Evolutionary conservation across 148 eudicot genomes (phyloP).

Genomic region (Arbutus unedo): DNA sequence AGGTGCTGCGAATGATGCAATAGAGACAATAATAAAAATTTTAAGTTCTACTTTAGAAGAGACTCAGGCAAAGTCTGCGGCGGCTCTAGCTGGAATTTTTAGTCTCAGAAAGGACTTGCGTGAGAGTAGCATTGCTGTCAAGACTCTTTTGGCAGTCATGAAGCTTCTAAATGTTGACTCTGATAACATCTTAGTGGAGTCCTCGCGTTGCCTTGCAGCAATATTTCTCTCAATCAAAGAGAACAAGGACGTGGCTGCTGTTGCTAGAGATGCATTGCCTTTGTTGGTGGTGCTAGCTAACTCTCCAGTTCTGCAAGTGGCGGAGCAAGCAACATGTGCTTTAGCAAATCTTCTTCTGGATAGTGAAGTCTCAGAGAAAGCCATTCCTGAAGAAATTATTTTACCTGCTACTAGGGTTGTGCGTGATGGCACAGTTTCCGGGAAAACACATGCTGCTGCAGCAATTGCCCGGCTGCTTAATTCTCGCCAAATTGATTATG

Average conservation of each 20-base stretch:
- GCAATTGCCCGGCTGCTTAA: constrained; percentile 81
- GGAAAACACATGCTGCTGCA: constrained; percentile 91
- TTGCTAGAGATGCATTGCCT: constrained; percentile 76
- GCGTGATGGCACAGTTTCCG: constrained; percentile 65
- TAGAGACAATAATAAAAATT: constrained; percentile 81
- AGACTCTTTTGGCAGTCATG: constrained; percentile 55
- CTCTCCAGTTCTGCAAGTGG: constrained; percentile 70
- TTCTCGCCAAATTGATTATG: constrained; percentile 55
- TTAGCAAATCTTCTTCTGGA: constrained; percentile 84
- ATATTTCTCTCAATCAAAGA: constrained; percentile 82
- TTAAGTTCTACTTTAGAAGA: constrained; percentile 77
- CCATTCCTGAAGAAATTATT: constrained; percentile 71
- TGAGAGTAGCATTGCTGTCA: constrained; percentile 72
- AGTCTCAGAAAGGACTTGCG: constrained; percentile 84
- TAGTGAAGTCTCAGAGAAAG: constrained; percentile 60
- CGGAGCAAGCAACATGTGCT: constrained; percentile 92
- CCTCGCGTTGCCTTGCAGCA: constrained; percentile 80
- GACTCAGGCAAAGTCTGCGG: constrained; percentile 89
- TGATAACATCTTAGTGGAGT: constrained; percentile 57
- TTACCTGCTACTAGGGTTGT: constrained; percentile 85
- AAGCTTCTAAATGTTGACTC: constrained; percentile 72
- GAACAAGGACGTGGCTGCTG: constrained; percentile 68
- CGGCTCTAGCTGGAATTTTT: constrained; percentile 88
- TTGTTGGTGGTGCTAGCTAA: constrained; percentile 61
- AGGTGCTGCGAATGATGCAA: constrained; percentile 94